Conservation (phyloP, 2,329 filamentous ascomycete genomes). For the Pseudogymnoascus sp. region DNA sequence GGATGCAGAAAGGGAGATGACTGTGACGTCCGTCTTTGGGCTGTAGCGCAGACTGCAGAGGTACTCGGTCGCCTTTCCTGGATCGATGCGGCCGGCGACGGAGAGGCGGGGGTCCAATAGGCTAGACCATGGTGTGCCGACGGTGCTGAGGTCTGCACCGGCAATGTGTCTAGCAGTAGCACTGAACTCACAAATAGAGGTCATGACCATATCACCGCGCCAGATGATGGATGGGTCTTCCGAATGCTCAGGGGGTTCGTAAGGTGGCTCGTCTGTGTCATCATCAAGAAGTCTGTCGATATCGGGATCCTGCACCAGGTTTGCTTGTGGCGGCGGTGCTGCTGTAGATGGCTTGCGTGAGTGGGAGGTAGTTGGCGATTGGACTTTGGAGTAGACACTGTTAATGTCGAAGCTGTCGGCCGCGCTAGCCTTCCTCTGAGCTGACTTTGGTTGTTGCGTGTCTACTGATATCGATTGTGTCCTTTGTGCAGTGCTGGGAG, state of each 20-base stretch:
- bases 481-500: conserved; percentile 16
- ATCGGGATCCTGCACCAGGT: conserved; percentile 65
- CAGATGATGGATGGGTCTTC: conserved; percentile 68
- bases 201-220: conserved; percentile 71
- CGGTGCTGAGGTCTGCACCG: conserved; percentile 66
- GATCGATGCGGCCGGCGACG: conserved; percentile 73
- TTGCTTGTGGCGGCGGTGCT: conserved; percentile 34
- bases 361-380: conserved; percentile 56
- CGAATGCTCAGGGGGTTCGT: conserved; percentile 70
- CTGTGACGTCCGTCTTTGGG: conserved; percentile 72
- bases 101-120: conserved; percentile 64
- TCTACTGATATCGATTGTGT: conserved; percentile 19
- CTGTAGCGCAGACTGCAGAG: conserved; percentile 81
- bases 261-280: conserved; percentile 60
- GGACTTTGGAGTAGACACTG: conserved; percentile 76
- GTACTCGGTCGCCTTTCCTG: conserved; percentile 80
- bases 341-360: conserved; percentile 42
- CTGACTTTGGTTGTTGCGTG: conserved; percentile 13
- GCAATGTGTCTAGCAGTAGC: conserved; percentile 77
- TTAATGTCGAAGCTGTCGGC: conserved; percentile 65
- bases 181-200: conserved; percentile 65
- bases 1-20: conserved; percentile 63
- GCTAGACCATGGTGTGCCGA: conserved; percentile 57
- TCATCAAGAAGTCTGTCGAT: conserved; percentile 84
- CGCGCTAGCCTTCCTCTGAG: conserved; percentile 20